Base-by-base conservation (phyloP, 2,329 filamentous ascomycete genomes). In the Sphaerulina populicola region DNA sequence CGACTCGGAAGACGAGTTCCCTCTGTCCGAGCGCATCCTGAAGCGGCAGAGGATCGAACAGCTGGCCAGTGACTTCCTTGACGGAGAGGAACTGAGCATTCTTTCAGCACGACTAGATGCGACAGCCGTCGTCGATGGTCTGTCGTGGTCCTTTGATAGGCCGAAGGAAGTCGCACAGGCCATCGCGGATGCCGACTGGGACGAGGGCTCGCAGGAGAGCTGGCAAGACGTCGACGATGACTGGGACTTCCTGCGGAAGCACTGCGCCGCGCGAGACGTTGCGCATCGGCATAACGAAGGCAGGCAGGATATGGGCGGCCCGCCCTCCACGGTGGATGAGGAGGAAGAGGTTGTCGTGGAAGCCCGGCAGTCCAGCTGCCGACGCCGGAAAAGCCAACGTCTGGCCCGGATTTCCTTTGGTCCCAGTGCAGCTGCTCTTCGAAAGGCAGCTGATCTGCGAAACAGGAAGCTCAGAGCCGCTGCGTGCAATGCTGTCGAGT, bases 1-100 rank as follows among this genome's bases (percentile, higher is more conserved):
- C 6, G 76, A 78, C n/a, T 78, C 78, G 6, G 80, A 85, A 41
- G 71, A 80, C 43, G 77, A 80, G 31, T 66, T 77, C 49, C 77
- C 52, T 75, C 78, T 45, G 63, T 75, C 51, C 15, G 66, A 76
- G 3, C 69, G 69, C 30, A 65, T 71, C 2, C 73, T 77, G 10
- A 80, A 77, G 62, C 74, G 73, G 23, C 65, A 71, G 18, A 74
- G 79, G 53, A 80, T 82, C 52, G 81, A 86, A 63, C 66, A 71
- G 0, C 76, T 82, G 10, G 83, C 79, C 1, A 68, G 73, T 30
- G 72, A 74, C 31, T 86, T 77, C 58, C 68, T 86, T 35, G 67
- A 72, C 6, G 84, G 83, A 0, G 68, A 73, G 29, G 62, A 73
- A 1, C 75, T 83, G 0, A 61, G 77, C 21, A 71, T 89, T 2